These are phyloP conservation scores for Fusarium sp. DNA, from an alignment of 2,329 filamentous ascomycete species.

Conservation along the genomic window DNA sequence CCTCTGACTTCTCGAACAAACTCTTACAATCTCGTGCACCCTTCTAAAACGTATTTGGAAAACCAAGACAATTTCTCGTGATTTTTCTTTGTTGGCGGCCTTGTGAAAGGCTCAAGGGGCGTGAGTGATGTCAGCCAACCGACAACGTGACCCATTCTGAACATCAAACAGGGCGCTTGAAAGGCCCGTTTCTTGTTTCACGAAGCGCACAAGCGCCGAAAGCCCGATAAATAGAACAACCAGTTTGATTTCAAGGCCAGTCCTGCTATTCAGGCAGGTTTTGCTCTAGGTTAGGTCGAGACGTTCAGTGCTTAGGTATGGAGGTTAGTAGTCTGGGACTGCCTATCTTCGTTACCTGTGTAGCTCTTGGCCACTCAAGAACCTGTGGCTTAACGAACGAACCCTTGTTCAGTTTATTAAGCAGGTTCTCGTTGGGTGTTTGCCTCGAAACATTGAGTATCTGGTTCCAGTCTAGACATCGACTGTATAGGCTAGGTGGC, in stretches of 20 bases:
- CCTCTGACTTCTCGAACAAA: conserved; percentile 26
- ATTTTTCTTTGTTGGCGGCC: conserved; percentile 1
- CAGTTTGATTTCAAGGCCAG: background rate
- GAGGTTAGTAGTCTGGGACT: too few relatives aligned
- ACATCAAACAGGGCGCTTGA: conserved; percentile 41
- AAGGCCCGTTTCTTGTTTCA: conserved; percentile 41
- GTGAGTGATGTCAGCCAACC: conserved; percentile 36
- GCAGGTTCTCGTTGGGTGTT: conserved; percentile 3
- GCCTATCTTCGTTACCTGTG: too few relatives aligned
- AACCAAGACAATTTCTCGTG: conserved; percentile 15
- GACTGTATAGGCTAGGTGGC: background rate
- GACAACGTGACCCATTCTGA: conserved; percentile 23
- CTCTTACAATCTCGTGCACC: conserved; percentile 19
- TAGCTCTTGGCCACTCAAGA: too few relatives aligned
- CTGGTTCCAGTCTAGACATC: conserved; percentile 3
- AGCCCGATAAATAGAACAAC: conserved; percentile 3
- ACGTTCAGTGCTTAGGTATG: background rate
- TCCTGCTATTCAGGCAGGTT: background rate
- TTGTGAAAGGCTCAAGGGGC: conserved; percentile 10
- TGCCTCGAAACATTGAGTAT: background rate
- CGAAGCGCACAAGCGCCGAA: conserved; percentile 45
- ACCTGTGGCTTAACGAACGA: conserved; percentile 3
- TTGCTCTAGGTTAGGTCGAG: background rate
- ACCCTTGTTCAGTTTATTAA: background rate
- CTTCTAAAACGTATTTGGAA: conserved; percentile 29